A percentile compares a stretch with the other conserved stretches of the same genome.
Evolutionary conservation across 768 basidiomycete genomes (phyloP).

Genomic region (Trametes gibbosa): DNA sequence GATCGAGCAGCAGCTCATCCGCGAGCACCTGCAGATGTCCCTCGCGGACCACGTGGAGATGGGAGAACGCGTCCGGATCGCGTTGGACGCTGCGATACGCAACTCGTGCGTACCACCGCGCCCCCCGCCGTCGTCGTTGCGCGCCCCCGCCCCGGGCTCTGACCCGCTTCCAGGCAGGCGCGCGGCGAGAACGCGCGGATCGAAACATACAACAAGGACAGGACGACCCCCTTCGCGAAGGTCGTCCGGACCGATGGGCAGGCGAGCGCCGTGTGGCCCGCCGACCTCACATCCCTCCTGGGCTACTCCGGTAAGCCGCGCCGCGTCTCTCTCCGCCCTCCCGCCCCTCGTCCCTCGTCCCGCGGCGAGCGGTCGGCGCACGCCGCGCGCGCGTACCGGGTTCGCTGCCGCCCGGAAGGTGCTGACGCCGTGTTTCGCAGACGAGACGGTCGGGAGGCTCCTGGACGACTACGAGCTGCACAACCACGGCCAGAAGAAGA

Average conservation of each 20-base stretch:
- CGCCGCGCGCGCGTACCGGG: no score
- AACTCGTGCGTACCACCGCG: conserved; percentile 51
- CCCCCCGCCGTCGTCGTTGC: background rate
- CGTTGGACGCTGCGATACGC: conserved; percentile 41
- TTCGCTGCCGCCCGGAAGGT: background rate
- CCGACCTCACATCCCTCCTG: conserved; percentile 48
- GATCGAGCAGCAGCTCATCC: conserved; percentile 45
- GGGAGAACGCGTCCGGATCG: conserved; percentile 34
- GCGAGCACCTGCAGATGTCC: conserved; percentile 45
- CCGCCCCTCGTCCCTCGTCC: no score
- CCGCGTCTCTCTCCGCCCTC: background rate
- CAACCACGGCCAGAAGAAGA: conserved; percentile 39
- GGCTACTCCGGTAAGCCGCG: conserved; percentile 48
- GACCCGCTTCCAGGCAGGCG: conserved; percentile 38
- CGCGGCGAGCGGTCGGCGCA: no score
- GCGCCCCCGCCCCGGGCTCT: background rate
- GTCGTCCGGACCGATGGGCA: conserved; percentile 51
- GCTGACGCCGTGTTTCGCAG: conserved; percentile 28
- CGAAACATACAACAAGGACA: conserved; percentile 23
- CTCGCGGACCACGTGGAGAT: conserved; percentile 40
- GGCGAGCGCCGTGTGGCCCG: conserved; percentile 46
- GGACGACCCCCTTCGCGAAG: conserved; percentile 43
- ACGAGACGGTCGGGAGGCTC: conserved; percentile 38
- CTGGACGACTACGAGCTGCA: conserved; percentile 49
- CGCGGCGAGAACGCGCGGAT: conserved; percentile 47